phyloP scores from a whole-genome alignment of 2,329 filamentous ascomycete species.

The Juglanconis juglandina region DNA sequence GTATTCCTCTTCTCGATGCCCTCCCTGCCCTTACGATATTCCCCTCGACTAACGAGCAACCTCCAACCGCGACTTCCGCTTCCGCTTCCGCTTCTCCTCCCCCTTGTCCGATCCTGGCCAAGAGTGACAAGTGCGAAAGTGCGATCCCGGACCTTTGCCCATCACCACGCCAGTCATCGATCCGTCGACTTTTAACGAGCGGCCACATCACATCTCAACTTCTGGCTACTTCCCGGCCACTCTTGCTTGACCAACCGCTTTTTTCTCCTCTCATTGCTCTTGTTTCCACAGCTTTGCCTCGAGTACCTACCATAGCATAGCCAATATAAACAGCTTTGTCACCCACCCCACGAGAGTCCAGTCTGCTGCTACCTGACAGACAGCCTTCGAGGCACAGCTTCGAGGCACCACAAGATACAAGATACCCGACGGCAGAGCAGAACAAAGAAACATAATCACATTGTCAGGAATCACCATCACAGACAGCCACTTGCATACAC shows the following conservation, averaged over 20 bases:
- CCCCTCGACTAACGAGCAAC: neutral
- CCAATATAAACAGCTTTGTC: slow-evolving; percentile 47
- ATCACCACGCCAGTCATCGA: too few relatives aligned
- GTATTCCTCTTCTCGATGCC: neutral
- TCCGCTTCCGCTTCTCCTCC: neutral
- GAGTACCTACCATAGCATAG: slow-evolving; percentile 50
- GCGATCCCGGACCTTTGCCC: neutral
- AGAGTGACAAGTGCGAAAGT: neutral
- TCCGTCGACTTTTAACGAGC: neutral
- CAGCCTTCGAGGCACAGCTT: neutral
- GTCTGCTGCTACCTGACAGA: slow-evolving; percentile 9
- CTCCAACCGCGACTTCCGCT: neutral
- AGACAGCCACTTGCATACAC: neutral
- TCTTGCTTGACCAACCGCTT: slow-evolving; percentile 2
- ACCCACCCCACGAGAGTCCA: slow-evolving; percentile 10
- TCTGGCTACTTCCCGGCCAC: neutral
- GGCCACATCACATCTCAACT: neutral
- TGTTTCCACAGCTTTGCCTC: slow-evolving; percentile 19
- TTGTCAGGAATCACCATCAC: slow-evolving; percentile 16
- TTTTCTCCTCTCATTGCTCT: slow-evolving; percentile 8
- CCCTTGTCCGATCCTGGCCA: neutral
- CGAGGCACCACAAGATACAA: neutral
- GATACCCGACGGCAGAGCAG: neutral
- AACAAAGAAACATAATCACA: neutral
- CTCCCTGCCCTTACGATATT: neutral